Conservation (phyloP, 306 rosid species). For the Cercis canadensis region DNA sequence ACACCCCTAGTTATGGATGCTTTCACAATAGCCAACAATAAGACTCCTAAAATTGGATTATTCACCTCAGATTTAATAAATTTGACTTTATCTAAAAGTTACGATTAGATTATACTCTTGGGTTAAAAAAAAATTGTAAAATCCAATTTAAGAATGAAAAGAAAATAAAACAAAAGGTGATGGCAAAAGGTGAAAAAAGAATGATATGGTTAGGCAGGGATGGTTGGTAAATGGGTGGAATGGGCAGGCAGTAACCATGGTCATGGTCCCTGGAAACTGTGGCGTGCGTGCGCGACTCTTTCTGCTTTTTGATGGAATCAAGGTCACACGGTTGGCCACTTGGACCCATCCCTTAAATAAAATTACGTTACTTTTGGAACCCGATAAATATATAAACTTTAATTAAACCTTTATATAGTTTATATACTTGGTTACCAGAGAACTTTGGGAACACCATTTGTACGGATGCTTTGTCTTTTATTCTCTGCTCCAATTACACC, state of each 20-base stretch:
- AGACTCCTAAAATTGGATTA: no score
- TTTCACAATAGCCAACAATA: no score
- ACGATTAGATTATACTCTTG: no score
- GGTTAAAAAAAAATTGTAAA: no score
- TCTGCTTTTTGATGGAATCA: slow-evolving; percentile 49
- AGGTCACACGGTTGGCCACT: slow-evolving; percentile 76
- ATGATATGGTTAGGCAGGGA: no score
- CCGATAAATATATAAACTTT: slow-evolving; percentile 26
- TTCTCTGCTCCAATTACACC: background rate
- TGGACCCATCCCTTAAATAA: slow-evolving; percentile 34
- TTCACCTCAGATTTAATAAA: no score
- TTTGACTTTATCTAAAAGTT: no score
- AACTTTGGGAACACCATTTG: slow-evolving; percentile 35
- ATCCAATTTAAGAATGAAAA: no score
- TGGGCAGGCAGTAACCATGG: background rate
- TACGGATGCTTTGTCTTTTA: slow-evolving; percentile 42
- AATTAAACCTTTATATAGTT: background rate
- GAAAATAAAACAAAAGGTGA: no score
- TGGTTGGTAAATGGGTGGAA: no score
- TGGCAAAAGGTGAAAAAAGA: no score
- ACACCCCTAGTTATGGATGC: no score
- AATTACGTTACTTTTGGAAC: slow-evolving; percentile 3
- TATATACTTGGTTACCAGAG: slow-evolving; percentile 18
- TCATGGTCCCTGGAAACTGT: slow-evolving; percentile 29
- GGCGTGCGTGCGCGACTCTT: slow-evolving; percentile 44